A percentile compares a stretch with the other conserved stretches of the same genome.
Evolutionary conservation across 805 yeast genomes (phyloP).

Genomic region (Candida krabiensis): DNA sequence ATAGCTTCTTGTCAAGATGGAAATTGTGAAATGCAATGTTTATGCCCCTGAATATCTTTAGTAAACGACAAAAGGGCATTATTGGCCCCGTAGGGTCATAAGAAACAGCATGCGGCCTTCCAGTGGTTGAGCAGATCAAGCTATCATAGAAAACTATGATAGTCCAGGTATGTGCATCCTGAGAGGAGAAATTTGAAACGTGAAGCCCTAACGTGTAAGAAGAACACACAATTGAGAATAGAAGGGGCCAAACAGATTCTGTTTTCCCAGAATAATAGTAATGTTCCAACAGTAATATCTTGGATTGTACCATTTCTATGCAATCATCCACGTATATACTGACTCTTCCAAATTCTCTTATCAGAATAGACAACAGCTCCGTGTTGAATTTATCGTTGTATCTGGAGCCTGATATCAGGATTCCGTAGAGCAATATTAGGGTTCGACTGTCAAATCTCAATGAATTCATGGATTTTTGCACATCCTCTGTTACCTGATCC

Average conservation of each 20-base stretch:
- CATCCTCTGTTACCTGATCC: neutral
- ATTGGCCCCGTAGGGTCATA: neutral
- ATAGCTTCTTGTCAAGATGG: neutral
- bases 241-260: slow-evolving; percentile 7
- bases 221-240: slow-evolving; percentile 6
- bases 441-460: slow-evolving; percentile 3
- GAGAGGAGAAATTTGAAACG: neutral
- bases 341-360: slow-evolving; percentile 2
- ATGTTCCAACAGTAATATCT: slow-evolving; percentile 7
- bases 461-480: neutral
- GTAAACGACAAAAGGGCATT: neutral
- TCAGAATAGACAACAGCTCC: neutral
- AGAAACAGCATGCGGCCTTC: slow-evolving; percentile 9
- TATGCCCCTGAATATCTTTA: slow-evolving; percentile 1
- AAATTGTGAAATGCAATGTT: slow-evolving; percentile 1
- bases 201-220: slow-evolving; percentile 1
- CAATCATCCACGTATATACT: slow-evolving; percentile 4
- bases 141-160: slow-evolving; percentile 6
- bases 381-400: neutral
- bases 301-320: slow-evolving; percentile 8
- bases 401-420: slow-evolving; percentile 4
- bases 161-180: slow-evolving; percentile 3
- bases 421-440: slow-evolving; percentile 4
- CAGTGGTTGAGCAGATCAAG: slow-evolving; percentile 5
- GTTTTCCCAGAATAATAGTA: slow-evolving; percentile 3